Conservation (phyloP, 2,329 filamentous ascomycete genomes). For the Neonectria coccinea region DNA sequence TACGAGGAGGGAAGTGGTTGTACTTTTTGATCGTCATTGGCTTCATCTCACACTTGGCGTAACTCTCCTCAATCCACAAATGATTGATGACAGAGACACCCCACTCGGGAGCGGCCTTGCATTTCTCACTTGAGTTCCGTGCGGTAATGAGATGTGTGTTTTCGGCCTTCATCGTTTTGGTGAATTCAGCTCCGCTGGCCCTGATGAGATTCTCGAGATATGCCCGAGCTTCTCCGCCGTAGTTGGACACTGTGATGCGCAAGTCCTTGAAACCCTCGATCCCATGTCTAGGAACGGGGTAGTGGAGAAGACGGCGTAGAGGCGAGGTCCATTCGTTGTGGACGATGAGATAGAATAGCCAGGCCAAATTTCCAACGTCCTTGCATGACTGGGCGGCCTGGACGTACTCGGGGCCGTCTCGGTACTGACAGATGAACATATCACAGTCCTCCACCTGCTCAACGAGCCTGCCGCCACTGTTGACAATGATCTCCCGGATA, state of each 20-base stretch:
- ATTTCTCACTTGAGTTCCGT: conserved; percentile 91
- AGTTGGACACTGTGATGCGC: conserved; percentile 93
- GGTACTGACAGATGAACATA: conserved; percentile 88
- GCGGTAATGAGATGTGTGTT: conserved; percentile 97
- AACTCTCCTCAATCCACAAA: conserved; percentile 97
- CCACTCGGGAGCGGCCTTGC: conserved; percentile 92
- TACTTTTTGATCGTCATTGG: conserved; percentile 80
- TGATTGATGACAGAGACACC: conserved; percentile 91
- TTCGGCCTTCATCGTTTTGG: conserved; percentile 93
- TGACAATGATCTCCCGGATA: conserved; percentile 76
- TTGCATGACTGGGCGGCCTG: conserved; percentile 81
- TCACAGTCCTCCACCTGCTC: conserved; percentile 76
- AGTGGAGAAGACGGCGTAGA: conserved; percentile 85
- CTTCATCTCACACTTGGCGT: conserved; percentile 85
- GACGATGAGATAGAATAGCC: conserved; percentile 93
- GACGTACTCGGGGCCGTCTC: conserved; percentile 83
- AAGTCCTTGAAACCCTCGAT: conserved; percentile 82
- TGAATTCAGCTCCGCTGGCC: conserved; percentile 87
- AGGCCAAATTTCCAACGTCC: conserved; percentile 90
- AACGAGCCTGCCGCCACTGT: conserved; percentile 78
- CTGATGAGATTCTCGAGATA: conserved; percentile 93
- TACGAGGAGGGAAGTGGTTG: conserved; percentile 86
- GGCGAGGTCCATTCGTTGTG: conserved; percentile 91
- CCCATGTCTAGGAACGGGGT: conserved; percentile 81
- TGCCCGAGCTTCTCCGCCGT: conserved; percentile 90